Evolutionary conservation across 1,284 basidiomycete genomes (phyloP), one percentile per base, ranked within the genome.

Genomic region (Ganoderma meredithae): DNA sequence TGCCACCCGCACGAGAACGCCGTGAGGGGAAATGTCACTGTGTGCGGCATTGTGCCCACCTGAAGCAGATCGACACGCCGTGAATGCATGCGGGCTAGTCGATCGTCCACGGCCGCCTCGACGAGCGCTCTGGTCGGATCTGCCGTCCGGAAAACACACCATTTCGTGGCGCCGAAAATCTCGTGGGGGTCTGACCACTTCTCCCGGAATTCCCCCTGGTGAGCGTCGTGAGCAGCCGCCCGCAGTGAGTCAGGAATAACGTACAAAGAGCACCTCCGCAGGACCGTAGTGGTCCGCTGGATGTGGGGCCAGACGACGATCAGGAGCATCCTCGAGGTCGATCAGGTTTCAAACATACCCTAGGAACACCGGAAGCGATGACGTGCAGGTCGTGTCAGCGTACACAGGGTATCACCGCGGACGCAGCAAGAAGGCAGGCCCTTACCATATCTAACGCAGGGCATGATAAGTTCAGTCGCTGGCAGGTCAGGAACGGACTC

Each of bases 261-360:
- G 44, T 79, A 93, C 93, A 71, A 92, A 94, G 67, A 93, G 85
- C 69, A 92, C 86, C 77, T 95, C 92, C 41, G 92, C 86, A 75
- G 88, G 88, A 22, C 93, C 93, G 81, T 94, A 94, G 80, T 94
- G 92, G 81, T 94, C 92, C 73, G 93, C 93, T 94, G 75, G 59
- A 71, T 60, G 52, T 15, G 31, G 41, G n/a, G n/a, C 12, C 5
- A 41, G 17, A 27, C 36, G 36, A 60, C n/a, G 55, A 39, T 58
- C 31, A 58, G 55, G 55, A 58, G 33, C n/a, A 25, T 25, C 58
- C 58, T 8, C 36, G 17, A n/a, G 12, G 17, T 10, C n/a, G 10
- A 60, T 60, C 58, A 41, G 13, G 22, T 25, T 41, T 40, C 22
- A 12, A 12, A 60, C 73, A 44, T 65, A 75, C 74, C 74, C 74